Percentiles rank a stretch among this genome's conserved stretches.
Evolutionary conservation across 1,284 basidiomycete species (phyloP).

Genomic region (Cryptococcus sp.): DNA sequence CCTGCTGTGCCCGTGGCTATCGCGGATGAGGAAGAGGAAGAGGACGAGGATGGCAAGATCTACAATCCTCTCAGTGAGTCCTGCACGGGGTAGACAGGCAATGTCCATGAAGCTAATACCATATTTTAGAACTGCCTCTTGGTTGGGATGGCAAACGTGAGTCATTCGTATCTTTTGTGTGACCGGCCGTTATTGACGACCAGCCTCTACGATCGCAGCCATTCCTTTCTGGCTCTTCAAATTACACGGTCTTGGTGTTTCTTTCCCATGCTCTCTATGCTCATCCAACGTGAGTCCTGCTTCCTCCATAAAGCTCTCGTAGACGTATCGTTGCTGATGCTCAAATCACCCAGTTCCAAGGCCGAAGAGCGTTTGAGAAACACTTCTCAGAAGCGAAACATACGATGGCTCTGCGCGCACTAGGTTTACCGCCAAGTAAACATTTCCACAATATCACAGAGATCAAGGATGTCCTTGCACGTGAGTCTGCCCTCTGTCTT

Average conservation of each 20-base stretch:
- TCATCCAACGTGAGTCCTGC: conserved; percentile 58
- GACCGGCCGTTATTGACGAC: conserved; percentile 61
- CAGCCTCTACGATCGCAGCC: conserved; percentile 61
- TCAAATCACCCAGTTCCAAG: conserved; percentile 1
- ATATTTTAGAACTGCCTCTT: conserved; percentile 82
- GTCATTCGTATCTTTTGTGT: neutral
- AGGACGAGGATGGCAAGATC: conserved; percentile 90
- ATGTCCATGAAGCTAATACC: no score
- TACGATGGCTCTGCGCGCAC: conserved; percentile 96
- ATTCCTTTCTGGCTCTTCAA: conserved; percentile 99
- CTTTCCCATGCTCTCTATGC: conserved; percentile 98
- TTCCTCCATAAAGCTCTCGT: neutral
- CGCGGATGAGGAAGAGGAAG: conserved; percentile 68
- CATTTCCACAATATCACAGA: conserved; percentile 98
- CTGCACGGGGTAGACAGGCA: no score
- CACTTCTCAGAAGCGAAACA: conserved; percentile 81
- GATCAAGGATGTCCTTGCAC: conserved; percentile 91
- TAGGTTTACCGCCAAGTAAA: conserved; percentile 88
- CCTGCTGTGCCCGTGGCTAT: conserved; percentile 57
- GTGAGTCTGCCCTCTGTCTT: conserved; percentile 62
- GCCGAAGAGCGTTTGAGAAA: conserved; percentile 48
- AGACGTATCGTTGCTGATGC: neutral
- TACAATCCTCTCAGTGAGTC: conserved; percentile 83
- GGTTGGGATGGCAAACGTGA: conserved; percentile 37
- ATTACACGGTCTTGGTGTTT: conserved; percentile 93